Evolutionary conservation across 1,284 basidiomycete species (phyloP).

Genomic region (Papiliotrema laurentii): DNA sequence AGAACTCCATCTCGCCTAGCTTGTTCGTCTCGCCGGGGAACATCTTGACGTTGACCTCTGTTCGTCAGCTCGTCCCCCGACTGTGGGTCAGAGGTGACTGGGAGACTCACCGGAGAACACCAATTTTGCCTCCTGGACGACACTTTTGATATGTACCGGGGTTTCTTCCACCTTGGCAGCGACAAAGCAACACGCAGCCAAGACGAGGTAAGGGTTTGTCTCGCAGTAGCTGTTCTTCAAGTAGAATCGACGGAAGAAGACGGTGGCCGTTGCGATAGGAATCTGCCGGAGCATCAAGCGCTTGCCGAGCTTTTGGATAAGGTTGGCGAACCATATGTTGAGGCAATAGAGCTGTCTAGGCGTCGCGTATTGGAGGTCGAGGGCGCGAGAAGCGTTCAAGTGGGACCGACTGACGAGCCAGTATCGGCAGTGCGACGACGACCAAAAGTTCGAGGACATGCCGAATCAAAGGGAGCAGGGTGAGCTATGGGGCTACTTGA

Average conservation of each 20-base stretch:
- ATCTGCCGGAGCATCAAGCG: slow-evolving; percentile 78
- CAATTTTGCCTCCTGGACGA: slow-evolving; percentile 74
- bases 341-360: slow-evolving; percentile 72
- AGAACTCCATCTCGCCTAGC: slow-evolving; percentile 98
- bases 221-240: slow-evolving; percentile 89
- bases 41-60: slow-evolving; percentile 64
- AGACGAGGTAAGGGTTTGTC: slow-evolving; percentile 87
- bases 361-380: slow-evolving; percentile 72
- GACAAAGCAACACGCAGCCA: slow-evolving; percentile 89
- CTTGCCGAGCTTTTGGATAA: slow-evolving; percentile 81
- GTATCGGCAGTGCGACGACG: slow-evolving; percentile 48
- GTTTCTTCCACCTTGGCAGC: slow-evolving; percentile 96
- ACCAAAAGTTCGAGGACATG: slow-evolving; percentile 45
- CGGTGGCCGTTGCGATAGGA: slow-evolving; percentile 84
- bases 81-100: neutral
- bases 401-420: slow-evolving; percentile 82
- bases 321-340: slow-evolving; percentile 76
- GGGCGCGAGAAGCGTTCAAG: slow-evolving; percentile 63
- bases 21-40: slow-evolving; percentile 84
- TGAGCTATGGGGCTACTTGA: neutral
- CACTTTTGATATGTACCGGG: slow-evolving; percentile 87
- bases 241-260: slow-evolving; percentile 94
- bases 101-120: slow-evolving; percentile 67
- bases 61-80: slow-evolving; percentile 3
- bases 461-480: neutral